Conservation (phyloP, 164 flowering plant species). For the Stephania yunnanensis region DNA sequence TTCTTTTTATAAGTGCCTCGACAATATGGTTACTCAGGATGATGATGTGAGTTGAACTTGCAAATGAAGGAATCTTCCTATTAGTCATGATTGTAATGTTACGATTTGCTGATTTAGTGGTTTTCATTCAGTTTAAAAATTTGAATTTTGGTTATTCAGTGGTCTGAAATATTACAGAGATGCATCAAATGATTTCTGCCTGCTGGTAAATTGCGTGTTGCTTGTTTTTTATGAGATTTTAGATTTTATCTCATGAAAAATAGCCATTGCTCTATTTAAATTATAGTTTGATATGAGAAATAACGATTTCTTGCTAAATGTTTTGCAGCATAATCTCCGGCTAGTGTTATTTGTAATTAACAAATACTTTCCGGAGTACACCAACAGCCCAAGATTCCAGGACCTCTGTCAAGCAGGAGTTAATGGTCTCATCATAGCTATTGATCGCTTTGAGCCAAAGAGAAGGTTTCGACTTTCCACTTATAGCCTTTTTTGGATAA, state of each 20-base stretch:
- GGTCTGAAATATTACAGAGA: neutral
- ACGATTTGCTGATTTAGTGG: neutral
- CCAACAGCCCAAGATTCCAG: constrained; percentile 63
- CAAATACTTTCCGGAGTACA: constrained; percentile 81
- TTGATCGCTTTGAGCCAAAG: constrained; percentile 90
- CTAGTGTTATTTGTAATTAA: constrained; percentile 81
- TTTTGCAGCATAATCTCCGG: constrained; percentile 94
- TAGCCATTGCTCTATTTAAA: neutral
- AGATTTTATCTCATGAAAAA: neutral
- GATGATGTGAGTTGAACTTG: neutral
- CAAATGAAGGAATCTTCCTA: neutral
- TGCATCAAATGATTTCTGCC: neutral
- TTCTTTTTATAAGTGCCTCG: neutral
- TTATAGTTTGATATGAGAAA: neutral
- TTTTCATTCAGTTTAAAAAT: neutral
- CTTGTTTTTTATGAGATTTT: neutral
- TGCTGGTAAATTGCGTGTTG: neutral
- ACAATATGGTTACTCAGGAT: neutral
- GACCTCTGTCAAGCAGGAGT: constrained; percentile 97
- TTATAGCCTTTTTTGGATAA: constrained; percentile 86
- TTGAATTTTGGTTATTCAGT: neutral
- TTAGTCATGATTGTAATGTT: neutral
- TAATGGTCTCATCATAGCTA: constrained; percentile 82
- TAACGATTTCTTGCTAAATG: constrained; percentile 1
- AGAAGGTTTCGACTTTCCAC: constrained; percentile 75